Conservation (phyloP, 2,329 filamentous ascomycete species). For the Septoria petroselini region DNA sequence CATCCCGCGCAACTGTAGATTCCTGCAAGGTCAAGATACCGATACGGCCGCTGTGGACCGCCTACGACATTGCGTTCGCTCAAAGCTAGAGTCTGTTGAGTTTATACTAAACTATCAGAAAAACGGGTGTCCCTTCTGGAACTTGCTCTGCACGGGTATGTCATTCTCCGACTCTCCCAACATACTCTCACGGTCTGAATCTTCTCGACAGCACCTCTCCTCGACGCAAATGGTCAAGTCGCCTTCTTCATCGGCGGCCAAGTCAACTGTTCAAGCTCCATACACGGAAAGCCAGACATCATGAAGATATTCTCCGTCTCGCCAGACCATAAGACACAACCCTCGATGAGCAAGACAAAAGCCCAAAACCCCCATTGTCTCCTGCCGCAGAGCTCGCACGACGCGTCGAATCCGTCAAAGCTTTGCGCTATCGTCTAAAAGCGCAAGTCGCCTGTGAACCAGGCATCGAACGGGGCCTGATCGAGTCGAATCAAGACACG, state of each 20-base stretch:
- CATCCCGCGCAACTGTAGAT: constrained; percentile 51
- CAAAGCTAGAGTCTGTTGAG: constrained; percentile 49
- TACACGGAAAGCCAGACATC: constrained; percentile 52
- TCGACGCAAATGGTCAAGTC: constrained; percentile 48
- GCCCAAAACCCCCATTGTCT: too few species aligned
- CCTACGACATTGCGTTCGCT: constrained; percentile 44
- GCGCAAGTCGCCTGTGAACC: constrained; percentile 23
- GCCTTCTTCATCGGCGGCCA: constrained; percentile 57
- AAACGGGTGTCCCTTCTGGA: constrained; percentile 56
- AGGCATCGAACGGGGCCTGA: constrained; percentile 41
- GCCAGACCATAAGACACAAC: constrained; percentile 9
- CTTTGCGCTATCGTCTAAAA: not conserved
- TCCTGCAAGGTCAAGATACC: constrained; percentile 51
- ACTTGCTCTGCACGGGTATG: constrained; percentile 47
- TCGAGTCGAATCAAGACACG: constrained; percentile 30
- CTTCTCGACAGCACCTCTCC: constrained; percentile 42
- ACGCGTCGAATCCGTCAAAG: not conserved
- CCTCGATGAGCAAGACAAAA: not conserved
- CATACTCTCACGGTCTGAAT: constrained; percentile 34
- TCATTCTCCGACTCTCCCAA: not conserved
- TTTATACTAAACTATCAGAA: constrained; percentile 53
- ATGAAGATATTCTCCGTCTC: constrained; percentile 45
- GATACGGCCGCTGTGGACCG: constrained; percentile 44
- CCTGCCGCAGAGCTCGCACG: constrained; percentile 1
- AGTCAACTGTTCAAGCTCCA: constrained; percentile 56